phyloP scores from a whole-genome alignment of 768 basidiomycete genomes.

The Rhodotorula paludigena region DNA sequence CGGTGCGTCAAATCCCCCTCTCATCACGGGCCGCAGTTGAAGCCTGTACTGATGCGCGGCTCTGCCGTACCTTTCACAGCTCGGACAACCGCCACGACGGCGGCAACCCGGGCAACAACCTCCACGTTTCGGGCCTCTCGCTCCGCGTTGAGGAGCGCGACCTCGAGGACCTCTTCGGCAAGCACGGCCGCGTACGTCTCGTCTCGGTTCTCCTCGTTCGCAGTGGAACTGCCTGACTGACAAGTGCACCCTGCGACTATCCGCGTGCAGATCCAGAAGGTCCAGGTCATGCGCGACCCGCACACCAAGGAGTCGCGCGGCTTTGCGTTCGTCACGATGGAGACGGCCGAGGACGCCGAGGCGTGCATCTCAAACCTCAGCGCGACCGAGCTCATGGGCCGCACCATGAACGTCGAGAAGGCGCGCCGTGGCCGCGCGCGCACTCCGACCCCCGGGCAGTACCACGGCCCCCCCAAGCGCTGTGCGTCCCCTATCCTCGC shows the following conservation, averaged over 20 bases:
- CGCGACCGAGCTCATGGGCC: conserved; percentile 78
- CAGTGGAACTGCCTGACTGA: not conserved
- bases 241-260: not conserved
- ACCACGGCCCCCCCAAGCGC: conserved; percentile 88
- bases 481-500: conserved; percentile 53
- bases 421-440: conserved; percentile 84
- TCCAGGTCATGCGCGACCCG: conserved; percentile 63
- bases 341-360: conserved; percentile 77
- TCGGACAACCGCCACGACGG: not conserved
- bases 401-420: conserved; percentile 84
- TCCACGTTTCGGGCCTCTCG: conserved; percentile 61
- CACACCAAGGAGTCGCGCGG: conserved; percentile 68
- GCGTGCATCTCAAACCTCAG: conserved; percentile 81
- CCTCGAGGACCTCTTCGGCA: conserved; percentile 80
- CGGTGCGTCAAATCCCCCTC: conserved; percentile 8
- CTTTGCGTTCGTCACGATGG: conserved; percentile 87
- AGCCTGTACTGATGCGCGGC: not conserved
- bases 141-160: conserved; percentile 70
- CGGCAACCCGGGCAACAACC: conserved; percentile 61
- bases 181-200: conserved; percentile 72
- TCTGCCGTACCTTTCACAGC: not conserved
- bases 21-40: not conserved
- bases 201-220: not conserved
- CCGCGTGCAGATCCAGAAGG: conserved; percentile 57
- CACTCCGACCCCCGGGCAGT: conserved; percentile 88